Evolutionary conservation across 306 rosid species (phyloP), one percentile per base, ranked within the genome.

Genomic region (Vachellia collinsii): DNA sequence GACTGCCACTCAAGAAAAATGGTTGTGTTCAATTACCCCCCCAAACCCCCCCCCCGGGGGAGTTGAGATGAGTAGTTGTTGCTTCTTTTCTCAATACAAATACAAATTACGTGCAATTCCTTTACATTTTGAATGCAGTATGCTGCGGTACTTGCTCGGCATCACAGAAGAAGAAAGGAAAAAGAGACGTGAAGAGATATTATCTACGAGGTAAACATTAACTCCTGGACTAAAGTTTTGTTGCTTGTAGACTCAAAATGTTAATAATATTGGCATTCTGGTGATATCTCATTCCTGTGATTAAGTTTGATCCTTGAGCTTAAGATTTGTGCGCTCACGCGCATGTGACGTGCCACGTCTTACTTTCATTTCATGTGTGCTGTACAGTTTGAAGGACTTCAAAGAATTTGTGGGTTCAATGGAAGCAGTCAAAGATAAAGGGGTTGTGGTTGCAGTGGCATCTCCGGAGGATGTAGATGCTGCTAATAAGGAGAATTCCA

Each of bases 381-480:
- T 70, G 17, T 73, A 59, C 96, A 95, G 99, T 48, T 58, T 90
- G 97, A 89, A 93, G 87, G 93, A 95, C 91, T 95, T 93, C 90
- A 90, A 83, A 81, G 89, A 88, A 59, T 95, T 95, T 77, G 87
- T 81, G 23, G 87, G 84, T 13, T 97, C 91, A 43, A 79, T 93
- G 81, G 98, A 93, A 75, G 88, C 90, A 12, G 94, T 91, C 16
- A 95, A 84, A 86, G 87, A 89, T 75, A 95, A 89, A 87, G 99
- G 98, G 46, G 90, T 90, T 11, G 89, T 90, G 88, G 98, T 93
- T 69, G 97, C 96, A n/a, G 99, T 95, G 80, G 98, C 99, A 53
- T 95, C 96, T 53, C 92, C 90, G 0, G 97, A 92, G 69, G 99
- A 95, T 50, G 92, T 95, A 41, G 91, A 93, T 36, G 85, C 92